phyloP scores from a whole-genome alignment of 2,329 filamentous ascomycete species.

The Aureobasidium subglaciale region DNA sequence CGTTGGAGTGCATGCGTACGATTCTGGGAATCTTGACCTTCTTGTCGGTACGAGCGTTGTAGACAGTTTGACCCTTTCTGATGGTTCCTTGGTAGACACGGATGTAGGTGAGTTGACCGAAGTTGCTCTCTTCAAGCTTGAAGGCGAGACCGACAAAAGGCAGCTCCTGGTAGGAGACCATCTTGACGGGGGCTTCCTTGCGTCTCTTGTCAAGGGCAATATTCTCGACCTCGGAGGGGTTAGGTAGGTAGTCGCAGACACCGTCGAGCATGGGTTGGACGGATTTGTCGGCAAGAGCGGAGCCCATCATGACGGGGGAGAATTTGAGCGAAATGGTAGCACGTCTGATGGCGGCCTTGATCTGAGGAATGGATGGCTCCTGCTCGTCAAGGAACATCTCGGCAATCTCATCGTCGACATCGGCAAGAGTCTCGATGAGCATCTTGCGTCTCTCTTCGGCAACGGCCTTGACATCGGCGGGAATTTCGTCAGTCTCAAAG shows the following conservation, averaged over 20 bases:
- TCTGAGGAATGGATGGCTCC: conserved; percentile 70
- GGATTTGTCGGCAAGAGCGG: conserved; percentile 87
- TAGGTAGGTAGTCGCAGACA: conserved; percentile 91
- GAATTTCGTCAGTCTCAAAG: conserved; percentile 70
- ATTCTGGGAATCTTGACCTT: conserved; percentile 96
- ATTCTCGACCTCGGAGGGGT: conserved; percentile 84
- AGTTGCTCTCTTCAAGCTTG: conserved; percentile 98
- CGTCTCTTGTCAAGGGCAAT: conserved; percentile 77
- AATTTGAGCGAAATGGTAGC: conserved; percentile 87
- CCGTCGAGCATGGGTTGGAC: conserved; percentile 96
- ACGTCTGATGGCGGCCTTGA: conserved; percentile 86
- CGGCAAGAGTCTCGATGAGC: conserved; percentile 89
- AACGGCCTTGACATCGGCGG: conserved; percentile 67
- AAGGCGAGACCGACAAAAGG: conserved; percentile 95
- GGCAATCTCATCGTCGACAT: conserved; percentile 96
- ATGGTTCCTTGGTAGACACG: conserved; percentile 94
- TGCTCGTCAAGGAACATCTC: conserved; percentile 88
- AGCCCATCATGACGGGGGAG: conserved; percentile 92
- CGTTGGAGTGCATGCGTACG: conserved; percentile 98
- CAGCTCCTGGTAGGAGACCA: conserved; percentile 86
- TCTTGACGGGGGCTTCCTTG: conserved; percentile 70
- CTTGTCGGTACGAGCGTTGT: conserved; percentile 89
- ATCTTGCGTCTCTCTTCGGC: conserved; percentile 75
- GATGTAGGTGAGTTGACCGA: conserved; percentile 95
- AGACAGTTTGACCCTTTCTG: conserved; percentile 81